Base-by-base conservation (phyloP, 371 early-diverging fungal genomes). In the Haplosporangium sp. region DNA sequence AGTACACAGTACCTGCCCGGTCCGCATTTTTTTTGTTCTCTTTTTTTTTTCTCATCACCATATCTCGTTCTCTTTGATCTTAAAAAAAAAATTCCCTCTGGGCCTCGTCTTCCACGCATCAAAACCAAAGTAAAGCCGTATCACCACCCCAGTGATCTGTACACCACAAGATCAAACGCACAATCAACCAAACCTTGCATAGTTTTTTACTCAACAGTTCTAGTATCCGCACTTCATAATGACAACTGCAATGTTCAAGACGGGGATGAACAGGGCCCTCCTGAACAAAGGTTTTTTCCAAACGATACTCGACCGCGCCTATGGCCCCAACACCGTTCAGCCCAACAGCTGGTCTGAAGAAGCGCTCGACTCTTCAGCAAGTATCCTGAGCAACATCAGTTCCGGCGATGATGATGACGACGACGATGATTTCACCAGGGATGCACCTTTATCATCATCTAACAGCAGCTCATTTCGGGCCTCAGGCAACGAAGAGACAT, bases 181-280 rank as follows among this genome's bases (percentile, higher is more conserved):
- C 29, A 29, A 29, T 29, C 29, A 29, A 29, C 29, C 29, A 29
- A 29, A 29, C 29, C 29, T 29, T 29, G 29, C 29, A 29, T 29
- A 1, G 29, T 29, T 29, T 29, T 2, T 2, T 29, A 29, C 29
- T 29, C 29, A 4, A 29, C n/a, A 12, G 11, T 46, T 46, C n/a
- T 9, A 46, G 10, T 50, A 18, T 50, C 50, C n/a, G 20, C 16
- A 7, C 20, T 47, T 38, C 51, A 38, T 18, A 57, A 79, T 79
- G 80, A 73, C 80, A 13, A 79, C 80, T 8, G 68, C 80, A 10
- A 79, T 79, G 73, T 79, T 79, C 73, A 79, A 79, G 63, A 79
- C 73, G 6, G 80, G 80, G 12, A 79, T 79, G 80, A 79, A 73
- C 62, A 64, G 69, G 50, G 51, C 73, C 56, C 57, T 79, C 41